Evolutionary conservation across 2,329 filamentous ascomycete species (phyloP), one percentile per base, ranked within the genome.

Genomic region (Xylariaceae sp.): DNA sequence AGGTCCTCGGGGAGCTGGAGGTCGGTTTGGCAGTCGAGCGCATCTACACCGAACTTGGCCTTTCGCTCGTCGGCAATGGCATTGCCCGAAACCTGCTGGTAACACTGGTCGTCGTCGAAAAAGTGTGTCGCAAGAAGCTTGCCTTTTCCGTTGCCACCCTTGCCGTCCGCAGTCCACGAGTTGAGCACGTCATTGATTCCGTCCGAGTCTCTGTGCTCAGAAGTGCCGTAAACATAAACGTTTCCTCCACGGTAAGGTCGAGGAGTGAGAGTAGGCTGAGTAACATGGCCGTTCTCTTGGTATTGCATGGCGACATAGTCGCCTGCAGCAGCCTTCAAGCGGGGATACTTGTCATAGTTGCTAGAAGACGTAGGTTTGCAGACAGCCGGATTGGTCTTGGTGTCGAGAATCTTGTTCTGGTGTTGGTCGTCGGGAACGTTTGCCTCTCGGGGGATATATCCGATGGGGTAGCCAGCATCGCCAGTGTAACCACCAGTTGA

Each of bases 91-190:
- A 37, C 43, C 56, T 79, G 65, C 67, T 97, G 86, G 62, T 89
- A 89, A 71, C 93, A 98, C 56, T 88, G 85, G 19, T 85, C 86
- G 55, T 98, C 93, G 56, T 97, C 93, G 62, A 82, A 98, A 68
- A 86, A 81, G 53, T 88, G 82, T 1, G 79, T 85, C 0, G 84
- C 80, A 29, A 97, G 69, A 11, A 97, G 80, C 32, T 73, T 71
- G 24, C 93, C 93, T 31, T 85, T 80, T 37, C 78, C 73, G 60
- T 96, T 83, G 17, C 90, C 91, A 16, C 90, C 89, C 4, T 77
- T 85, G 46, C 90, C 90, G 42, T 88, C 81, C 15, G 73, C 62
- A 35, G 81, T 95, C 93, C 93, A 97, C 26, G 71, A 62, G 38
- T 83, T 71, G 50, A 95, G 81, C 26, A 96, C 83, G 28, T 61